phyloP scores from a whole-genome alignment of 208 protist genomes.

The Trypanosoma rangeli region DNA sequence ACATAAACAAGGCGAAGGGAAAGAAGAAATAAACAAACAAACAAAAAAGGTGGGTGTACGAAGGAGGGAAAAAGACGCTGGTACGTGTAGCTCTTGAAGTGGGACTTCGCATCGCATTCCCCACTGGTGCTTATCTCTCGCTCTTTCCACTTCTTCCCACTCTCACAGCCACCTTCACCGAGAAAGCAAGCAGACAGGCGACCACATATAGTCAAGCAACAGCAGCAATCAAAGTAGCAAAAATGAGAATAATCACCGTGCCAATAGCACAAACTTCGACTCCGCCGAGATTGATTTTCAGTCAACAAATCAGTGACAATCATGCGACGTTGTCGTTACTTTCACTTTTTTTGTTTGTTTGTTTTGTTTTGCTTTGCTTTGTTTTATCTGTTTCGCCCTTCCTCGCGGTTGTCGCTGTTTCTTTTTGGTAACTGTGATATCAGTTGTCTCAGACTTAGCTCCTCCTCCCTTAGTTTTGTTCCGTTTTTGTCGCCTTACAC shows the following conservation, averaged over 20 bases:
- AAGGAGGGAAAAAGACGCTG: constrained; percentile 1
- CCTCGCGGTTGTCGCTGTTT: not conserved
- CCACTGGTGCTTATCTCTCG: not conserved
- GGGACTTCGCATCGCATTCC: not conserved
- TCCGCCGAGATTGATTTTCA: not conserved
- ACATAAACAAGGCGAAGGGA: not conserved
- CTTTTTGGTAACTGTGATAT: not conserved
- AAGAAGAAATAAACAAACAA: not conserved
- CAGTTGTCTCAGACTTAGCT: not conserved
- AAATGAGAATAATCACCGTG: not conserved
- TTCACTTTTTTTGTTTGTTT: not conserved
- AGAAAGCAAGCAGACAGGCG: not conserved
- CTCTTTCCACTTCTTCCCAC: not conserved
- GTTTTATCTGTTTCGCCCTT: not conserved
- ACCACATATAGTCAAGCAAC: not conserved
- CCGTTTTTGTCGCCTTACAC: not conserved
- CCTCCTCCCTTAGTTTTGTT: not conserved
- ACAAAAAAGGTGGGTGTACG: not conserved
- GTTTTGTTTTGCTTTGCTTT: not conserved
- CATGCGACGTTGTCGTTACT: not conserved
- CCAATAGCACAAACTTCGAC: too few relatives aligned
- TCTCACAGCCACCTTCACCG: not conserved
- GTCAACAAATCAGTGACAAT: not conserved
- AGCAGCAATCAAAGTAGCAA: not conserved
- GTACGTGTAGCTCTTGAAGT: not conserved